Base-by-base conservation (phyloP, 2,329 filamentous ascomycete species). In the Epichloe coenophiala region DNA sequence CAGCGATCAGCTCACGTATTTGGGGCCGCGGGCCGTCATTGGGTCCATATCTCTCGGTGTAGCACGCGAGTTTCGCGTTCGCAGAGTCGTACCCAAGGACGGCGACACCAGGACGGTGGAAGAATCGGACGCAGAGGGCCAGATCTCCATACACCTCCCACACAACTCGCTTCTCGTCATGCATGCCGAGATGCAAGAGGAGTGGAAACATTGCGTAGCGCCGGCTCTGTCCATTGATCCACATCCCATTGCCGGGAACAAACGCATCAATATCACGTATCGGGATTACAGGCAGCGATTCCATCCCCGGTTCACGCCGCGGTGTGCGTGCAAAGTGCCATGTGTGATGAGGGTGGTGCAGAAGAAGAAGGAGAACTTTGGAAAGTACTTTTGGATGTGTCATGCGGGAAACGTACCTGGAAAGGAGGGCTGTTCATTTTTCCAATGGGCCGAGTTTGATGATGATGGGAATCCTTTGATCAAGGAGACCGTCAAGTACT, bases 171-270 rank as follows among this genome's bases (percentile, higher is more conserved):
- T 97, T 0, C 75, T 98, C 0, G 75, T 97, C 9, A 97, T 98
- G 93, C 90, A 97, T 61, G 90, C 91, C 1, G 88, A 95, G 63
- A 97, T 95, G 88, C 91, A 97, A 62, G 91, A 97, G 62, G 84
- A 86, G 62, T 97, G 89, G 89, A 97, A 96, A 65, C 93, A 98
- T 65, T 78, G 80, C 57, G 86, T 98, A 42, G 74, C 81, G 0
- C 86, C 89, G 0, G 83, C 86, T 0, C 73, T 76, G 46, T 80
- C 83, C 4, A 86, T 97, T 52, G 84, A 89, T 54, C 88, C 88
- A 1, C 93, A 98, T 64, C 88, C 90, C 0, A 64, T 95, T 1
- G 78, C 90, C 0, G 84, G 84, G 1, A 89, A 82, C 58, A 83
- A 80, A 55, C 77, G 93, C 40, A 90, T 98, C 59, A 97, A 97